phyloP scores from a whole-genome alignment of 306 rosid species.

The Acacia melanoxylon region DNA sequence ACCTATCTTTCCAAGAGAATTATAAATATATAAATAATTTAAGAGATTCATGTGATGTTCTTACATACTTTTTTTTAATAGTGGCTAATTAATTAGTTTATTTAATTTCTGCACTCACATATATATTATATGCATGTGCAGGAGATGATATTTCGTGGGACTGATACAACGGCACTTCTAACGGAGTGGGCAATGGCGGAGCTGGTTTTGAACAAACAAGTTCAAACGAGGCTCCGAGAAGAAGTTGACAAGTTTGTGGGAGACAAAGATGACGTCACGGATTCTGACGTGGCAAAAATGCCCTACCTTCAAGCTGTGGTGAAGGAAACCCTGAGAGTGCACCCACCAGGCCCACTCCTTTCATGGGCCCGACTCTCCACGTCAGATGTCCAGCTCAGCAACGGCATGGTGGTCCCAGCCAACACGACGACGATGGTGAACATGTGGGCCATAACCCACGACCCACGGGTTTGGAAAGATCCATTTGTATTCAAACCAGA shows the following conservation, averaged over 20 bases:
- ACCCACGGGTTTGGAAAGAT: conserved; percentile 39
- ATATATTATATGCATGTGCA: background rate
- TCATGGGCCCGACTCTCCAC: conserved; percentile 61
- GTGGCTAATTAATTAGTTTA: background rate
- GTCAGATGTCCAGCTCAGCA: conserved; percentile 56
- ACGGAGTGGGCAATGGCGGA: conserved; percentile 56
- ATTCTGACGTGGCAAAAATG: conserved; percentile 38
- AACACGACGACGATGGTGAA: conserved; percentile 53
- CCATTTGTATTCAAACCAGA: conserved; percentile 47
- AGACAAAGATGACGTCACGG: conserved; percentile 22
- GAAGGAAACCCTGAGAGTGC: conserved; percentile 46
- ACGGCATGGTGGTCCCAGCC: conserved; percentile 53
- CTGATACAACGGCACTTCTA: conserved; percentile 50
- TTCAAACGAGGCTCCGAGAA: conserved; percentile 32
- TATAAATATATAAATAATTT: background rate
- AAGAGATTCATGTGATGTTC: background rate
- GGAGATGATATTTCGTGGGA: conserved; percentile 63
- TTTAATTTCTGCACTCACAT: background rate
- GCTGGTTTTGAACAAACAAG: conserved; percentile 38
- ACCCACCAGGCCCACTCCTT: conserved; percentile 61
- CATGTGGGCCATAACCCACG: conserved; percentile 57
- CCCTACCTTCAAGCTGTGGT: conserved; percentile 44
- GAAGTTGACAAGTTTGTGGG: conserved; percentile 38
- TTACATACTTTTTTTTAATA: background rate
- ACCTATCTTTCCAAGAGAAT: background rate